A percentile compares a stretch with the other conserved stretches of the same genome.
Conservation (phyloP, 768 basidiomycete species). For the Leccinum imitatum region DNA sequence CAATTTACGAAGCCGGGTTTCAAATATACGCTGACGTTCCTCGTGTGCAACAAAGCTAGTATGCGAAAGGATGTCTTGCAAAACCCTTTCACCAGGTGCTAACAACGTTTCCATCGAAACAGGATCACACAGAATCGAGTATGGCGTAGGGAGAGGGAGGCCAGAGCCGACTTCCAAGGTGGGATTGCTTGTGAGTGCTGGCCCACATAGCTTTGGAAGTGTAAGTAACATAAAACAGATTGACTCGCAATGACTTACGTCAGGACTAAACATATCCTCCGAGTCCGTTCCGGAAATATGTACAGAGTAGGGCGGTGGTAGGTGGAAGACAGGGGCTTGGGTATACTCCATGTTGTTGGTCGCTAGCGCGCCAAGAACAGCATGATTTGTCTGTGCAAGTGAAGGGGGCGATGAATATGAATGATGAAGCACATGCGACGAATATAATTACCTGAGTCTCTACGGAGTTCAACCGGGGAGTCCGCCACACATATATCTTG, state of each 20-base stretch:
- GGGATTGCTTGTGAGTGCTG: too few relatives aligned
- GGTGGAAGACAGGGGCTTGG: neutral
- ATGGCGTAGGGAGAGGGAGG: neutral
- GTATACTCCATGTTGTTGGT: neutral
- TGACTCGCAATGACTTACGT: neutral
- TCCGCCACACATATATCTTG: neutral
- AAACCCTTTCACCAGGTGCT: too few relatives aligned
- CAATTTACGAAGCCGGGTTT: neutral
- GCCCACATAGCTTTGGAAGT: neutral
- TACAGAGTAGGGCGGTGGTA: neutral
- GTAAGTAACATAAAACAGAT: neutral
- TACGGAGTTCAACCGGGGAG: neutral
- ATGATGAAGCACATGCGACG: neutral
- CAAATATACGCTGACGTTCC: conserved; percentile 1
- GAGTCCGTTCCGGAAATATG: neutral
- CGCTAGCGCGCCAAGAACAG: neutral
- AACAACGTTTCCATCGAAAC: neutral
- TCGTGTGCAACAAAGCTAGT: neutral
- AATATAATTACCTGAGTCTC: neutral
- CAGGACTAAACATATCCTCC: neutral
- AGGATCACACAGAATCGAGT: neutral
- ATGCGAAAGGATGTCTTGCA: neutral
- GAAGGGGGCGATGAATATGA: neutral
- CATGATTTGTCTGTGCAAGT: neutral
- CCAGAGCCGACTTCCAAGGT: too few relatives aligned